These are phyloP conservation scores for Pyronema omphalodes DNA, from an alignment of 495 filamentous ascomycete species.

Conservation along the genomic window DNA sequence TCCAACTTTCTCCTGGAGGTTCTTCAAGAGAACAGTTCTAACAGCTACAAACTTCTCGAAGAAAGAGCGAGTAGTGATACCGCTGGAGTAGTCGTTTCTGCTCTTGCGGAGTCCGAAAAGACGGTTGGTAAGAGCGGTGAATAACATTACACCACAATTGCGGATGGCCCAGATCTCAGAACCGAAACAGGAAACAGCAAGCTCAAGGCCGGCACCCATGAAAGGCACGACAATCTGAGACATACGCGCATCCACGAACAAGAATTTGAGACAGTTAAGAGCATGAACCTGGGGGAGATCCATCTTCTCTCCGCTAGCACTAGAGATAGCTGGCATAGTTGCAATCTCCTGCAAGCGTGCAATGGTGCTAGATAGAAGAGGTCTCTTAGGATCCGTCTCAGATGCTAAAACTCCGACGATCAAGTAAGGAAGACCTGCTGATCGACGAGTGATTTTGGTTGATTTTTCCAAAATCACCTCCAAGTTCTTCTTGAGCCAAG, in stretches of 20 bases:
- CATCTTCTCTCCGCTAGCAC: constrained; percentile 29
- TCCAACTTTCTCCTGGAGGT: constrained; percentile 36
- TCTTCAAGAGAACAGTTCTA: constrained; percentile 43
- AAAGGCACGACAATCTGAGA: constrained; percentile 43
- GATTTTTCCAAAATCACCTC: constrained; percentile 11
- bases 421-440: constrained; percentile 75
- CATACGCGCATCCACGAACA: constrained; percentile 62
- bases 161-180: constrained; percentile 68
- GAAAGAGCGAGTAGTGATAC: constrained; percentile 34
- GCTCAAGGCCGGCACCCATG: constrained; percentile 49
- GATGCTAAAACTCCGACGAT: constrained; percentile 57
- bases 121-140: constrained; percentile 61
- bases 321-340: constrained; percentile 29
- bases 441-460: constrained; percentile 55
- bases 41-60: constrained; percentile 58
- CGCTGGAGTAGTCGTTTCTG: constrained; percentile 31
- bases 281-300: constrained; percentile 85
- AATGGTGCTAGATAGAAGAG: constrained; percentile 27
- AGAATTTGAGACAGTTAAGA: constrained; percentile 73
- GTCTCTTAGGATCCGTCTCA: constrained; percentile 34
- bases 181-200: constrained; percentile 55
- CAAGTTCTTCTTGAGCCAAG: constrained; percentile 9
- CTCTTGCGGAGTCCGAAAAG: constrained; percentile 49
- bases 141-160: constrained; percentile 79
- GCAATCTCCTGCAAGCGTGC: constrained; percentile 34